phyloP scores from a whole-genome alignment of 2,329 filamentous ascomycete species.

The Penicillium griseofulvum region DNA sequence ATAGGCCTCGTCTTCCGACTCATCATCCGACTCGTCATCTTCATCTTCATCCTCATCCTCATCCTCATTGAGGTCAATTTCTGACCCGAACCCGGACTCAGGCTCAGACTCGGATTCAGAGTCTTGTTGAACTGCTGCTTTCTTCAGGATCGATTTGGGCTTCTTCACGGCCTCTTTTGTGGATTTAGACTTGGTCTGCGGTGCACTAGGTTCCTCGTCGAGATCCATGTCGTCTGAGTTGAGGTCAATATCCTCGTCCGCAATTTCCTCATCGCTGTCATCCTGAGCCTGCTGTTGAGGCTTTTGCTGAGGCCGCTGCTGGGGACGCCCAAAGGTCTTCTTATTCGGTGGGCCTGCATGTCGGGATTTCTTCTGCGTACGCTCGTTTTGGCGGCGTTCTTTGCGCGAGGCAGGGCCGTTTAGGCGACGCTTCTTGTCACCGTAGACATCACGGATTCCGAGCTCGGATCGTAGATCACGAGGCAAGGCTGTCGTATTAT shows the following conservation, averaged over 20 bases:
- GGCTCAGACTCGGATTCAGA: constrained; percentile 16
- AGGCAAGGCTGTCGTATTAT: constrained; percentile 45
- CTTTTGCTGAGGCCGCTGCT: constrained; percentile 14
- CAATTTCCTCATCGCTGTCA: constrained; percentile 27
- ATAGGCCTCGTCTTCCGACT: constrained; percentile 28
- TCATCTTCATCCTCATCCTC: constrained; percentile 28
- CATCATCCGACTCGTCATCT: constrained; percentile 23
- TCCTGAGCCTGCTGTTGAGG: constrained; percentile 12
- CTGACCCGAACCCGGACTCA: background rate
- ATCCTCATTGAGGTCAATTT: constrained; percentile 6
- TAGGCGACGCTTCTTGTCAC: constrained; percentile 31
- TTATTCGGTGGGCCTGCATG: constrained; percentile 25
- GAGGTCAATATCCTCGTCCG: constrained; percentile 25
- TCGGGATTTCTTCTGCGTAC: constrained; percentile 58
- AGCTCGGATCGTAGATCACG: constrained; percentile 40
- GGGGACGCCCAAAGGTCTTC: constrained; percentile 7
- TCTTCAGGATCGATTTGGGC: constrained; percentile 40
- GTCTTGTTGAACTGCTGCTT: constrained; percentile 24
- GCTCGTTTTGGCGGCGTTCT: constrained; percentile 65
- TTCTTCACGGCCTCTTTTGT: constrained; percentile 22
- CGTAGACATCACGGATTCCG: constrained; percentile 38
- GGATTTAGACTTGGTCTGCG: constrained; percentile 22
- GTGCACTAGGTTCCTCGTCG: constrained; percentile 18
- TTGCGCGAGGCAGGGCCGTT: constrained; percentile 51
- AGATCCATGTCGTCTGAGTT: constrained; percentile 16